Evolutionary conservation across 768 basidiomycete species (phyloP).

Genomic region (Calocera viscosa): DNA sequence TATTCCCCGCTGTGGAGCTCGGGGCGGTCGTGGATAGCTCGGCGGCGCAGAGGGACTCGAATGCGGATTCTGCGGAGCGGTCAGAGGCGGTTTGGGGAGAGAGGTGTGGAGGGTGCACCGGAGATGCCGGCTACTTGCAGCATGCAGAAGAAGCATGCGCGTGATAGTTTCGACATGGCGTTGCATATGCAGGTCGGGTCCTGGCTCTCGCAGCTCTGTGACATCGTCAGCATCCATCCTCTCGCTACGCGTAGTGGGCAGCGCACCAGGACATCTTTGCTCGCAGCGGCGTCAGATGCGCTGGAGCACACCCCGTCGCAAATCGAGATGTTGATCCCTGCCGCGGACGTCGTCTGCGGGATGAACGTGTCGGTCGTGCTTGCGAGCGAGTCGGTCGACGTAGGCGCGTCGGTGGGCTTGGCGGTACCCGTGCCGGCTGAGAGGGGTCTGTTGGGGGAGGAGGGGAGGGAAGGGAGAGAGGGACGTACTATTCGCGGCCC

Average conservation of each 20-base stretch:
- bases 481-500: neutral
- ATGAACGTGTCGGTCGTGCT: neutral
- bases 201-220: neutral
- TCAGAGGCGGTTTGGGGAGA: neutral
- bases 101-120: neutral
- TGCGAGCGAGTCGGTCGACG: neutral
- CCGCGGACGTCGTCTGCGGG: neutral
- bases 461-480: neutral
- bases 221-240: no score
- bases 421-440: neutral
- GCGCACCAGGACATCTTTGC: neutral
- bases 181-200: neutral
- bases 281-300: neutral
- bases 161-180: neutral
- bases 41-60: neutral
- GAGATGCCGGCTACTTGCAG: neutral
- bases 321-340: neutral
- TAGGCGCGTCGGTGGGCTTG: neutral
- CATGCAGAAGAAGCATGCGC: neutral
- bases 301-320: neutral
- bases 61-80: neutral
- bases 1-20: no score
- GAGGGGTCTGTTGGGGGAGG: neutral
- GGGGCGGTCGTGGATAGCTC: no score
- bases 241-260: no score